Evolutionary conservation across 208 protist genomes (phyloP).

Genomic region (Crithidia fasciculata): DNA sequence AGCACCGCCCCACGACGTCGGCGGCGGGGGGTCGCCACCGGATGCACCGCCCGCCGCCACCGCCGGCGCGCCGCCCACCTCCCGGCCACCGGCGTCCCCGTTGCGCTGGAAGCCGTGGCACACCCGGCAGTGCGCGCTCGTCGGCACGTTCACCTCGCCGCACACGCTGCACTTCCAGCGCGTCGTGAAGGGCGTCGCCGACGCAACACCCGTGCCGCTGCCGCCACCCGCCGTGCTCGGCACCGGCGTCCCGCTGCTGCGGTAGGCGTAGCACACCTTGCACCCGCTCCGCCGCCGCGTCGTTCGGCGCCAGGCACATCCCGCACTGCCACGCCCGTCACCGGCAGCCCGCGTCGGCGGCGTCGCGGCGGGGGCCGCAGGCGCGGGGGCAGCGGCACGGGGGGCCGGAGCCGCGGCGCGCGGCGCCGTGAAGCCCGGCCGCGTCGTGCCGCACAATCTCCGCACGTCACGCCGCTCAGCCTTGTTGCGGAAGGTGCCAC

Average conservation of each 20-base stretch:
- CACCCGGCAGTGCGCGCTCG: constrained; percentile 44
- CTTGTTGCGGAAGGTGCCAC: constrained; percentile 85
- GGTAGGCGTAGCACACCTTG: constrained; percentile 60
- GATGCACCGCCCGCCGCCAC: background rate
- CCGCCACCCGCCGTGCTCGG: constrained; percentile 3
- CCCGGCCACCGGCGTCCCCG: constrained; percentile 45
- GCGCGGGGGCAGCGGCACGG: background rate
- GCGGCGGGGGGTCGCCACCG: constrained; percentile 12
- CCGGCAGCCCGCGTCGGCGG: constrained; percentile 7
- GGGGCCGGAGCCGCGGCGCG: background rate
- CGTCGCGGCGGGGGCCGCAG: constrained; percentile 1
- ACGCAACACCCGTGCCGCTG: constrained; percentile 4
- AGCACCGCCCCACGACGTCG: constrained; percentile 68
- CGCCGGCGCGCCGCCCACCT: background rate
- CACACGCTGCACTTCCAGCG: constrained; percentile 75
- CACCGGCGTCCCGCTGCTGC: constrained; percentile 46
- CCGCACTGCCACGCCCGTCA: constrained; percentile 74
- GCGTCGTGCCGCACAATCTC: constrained; percentile 68
- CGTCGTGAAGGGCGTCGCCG: constrained; percentile 24
- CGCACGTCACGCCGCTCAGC: constrained; percentile 49
- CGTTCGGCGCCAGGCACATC: constrained; percentile 70
- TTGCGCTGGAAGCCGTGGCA: constrained; percentile 78
- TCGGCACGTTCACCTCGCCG: constrained; percentile 50
- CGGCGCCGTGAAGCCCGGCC: constrained; percentile 50
- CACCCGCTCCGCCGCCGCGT: constrained; percentile 48